Evolutionary conservation across 2,329 filamentous ascomycete species (phyloP).

Genomic region (Zelopaecilomyces penicillatus): DNA sequence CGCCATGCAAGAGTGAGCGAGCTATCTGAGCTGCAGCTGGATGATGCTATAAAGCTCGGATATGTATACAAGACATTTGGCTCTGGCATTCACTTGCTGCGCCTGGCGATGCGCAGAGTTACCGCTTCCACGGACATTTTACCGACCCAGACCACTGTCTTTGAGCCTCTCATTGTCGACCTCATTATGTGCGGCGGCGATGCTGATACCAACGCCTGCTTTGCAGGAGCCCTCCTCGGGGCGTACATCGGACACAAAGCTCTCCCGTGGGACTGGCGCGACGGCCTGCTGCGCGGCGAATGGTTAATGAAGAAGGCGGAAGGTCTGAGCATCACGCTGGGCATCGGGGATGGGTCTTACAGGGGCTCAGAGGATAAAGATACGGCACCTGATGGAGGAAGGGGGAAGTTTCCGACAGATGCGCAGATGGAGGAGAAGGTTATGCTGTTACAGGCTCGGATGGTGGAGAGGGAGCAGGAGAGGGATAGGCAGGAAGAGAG

Average conservation of each 20-base stretch:
- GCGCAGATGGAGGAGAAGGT: conserved; percentile 28
- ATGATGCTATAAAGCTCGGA: conserved; percentile 37
- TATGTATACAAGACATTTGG: conserved; percentile 48
- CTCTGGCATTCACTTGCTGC: conserved; percentile 34
- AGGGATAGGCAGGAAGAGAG: conserved; percentile 16
- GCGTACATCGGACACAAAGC: conserved; percentile 37
- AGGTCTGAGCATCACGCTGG: conserved; percentile 29
- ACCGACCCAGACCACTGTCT: conserved; percentile 19
- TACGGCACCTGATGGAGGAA: conserved; percentile 33
- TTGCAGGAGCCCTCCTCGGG: conserved; percentile 42
- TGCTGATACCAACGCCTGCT: conserved; percentile 46
- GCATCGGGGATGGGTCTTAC: conserved; percentile 27
- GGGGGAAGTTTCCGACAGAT: conserved; percentile 25
- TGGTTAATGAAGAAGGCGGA: conserved; percentile 38
- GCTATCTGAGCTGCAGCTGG: conserved; percentile 34
- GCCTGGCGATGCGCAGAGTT: conserved; percentile 32
- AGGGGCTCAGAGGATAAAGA: conserved; percentile 29
- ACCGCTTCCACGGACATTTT: conserved; percentile 10
- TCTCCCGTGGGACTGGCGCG: conserved; percentile 40
- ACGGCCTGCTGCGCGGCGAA: conserved; percentile 34
- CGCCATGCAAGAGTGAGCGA: conserved; percentile 28
- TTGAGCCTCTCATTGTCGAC: conserved; percentile 39
- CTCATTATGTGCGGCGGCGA: conserved; percentile 45
- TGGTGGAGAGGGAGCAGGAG: conserved; percentile 20
- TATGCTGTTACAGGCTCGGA: conserved; percentile 24